Percentiles rank a stretch among this genome's conserved stretches.
phyloP scores from a whole-genome alignment of 495 filamentous ascomycete genomes.

The Penicillium paxilli region DNA sequence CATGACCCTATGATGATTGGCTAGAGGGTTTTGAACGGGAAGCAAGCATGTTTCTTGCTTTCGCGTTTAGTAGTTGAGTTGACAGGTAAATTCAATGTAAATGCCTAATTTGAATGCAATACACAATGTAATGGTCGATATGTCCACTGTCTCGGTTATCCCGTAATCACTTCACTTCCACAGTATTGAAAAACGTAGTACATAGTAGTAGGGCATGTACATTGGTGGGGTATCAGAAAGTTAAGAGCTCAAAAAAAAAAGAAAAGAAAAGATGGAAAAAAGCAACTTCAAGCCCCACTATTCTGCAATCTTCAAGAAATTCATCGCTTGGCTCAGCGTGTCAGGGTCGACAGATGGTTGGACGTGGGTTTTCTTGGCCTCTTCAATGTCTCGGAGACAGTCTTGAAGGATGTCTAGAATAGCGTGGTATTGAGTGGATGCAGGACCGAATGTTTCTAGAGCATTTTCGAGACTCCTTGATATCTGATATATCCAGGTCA shows the following conservation, averaged over 20 bases:
- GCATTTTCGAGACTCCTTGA: conserved; percentile 43
- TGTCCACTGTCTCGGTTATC: not conserved
- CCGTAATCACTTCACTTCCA: too few species aligned
- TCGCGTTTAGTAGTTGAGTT: not conserved
- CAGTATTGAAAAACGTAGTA: too few species aligned
- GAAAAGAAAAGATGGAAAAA: too few species aligned
- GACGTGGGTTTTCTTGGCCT: conserved; percentile 3
- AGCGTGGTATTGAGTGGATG: conserved; percentile 39
- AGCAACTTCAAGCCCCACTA: conserved; percentile 2
- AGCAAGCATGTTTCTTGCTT: not conserved
- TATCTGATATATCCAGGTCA: too few species aligned
- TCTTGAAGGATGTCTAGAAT: conserved; percentile 39
- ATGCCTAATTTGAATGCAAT: not conserved
- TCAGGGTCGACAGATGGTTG: conserved; percentile 29
- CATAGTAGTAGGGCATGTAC: not conserved
- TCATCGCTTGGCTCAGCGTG: conserved; percentile 39
- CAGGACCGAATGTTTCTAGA: conserved; percentile 39
- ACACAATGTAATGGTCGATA: not conserved
- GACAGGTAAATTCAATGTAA: not conserved
- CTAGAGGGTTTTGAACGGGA: not conserved
- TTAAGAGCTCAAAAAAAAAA: too few species aligned
- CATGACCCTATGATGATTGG: too few species aligned
- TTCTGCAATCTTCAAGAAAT: conserved; percentile 37
- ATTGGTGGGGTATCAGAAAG: conserved; percentile 10
- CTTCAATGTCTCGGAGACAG: conserved; percentile 35